Conservation (phyloP, 495 filamentous ascomycete species). For the Neurospora pannonica region DNA sequence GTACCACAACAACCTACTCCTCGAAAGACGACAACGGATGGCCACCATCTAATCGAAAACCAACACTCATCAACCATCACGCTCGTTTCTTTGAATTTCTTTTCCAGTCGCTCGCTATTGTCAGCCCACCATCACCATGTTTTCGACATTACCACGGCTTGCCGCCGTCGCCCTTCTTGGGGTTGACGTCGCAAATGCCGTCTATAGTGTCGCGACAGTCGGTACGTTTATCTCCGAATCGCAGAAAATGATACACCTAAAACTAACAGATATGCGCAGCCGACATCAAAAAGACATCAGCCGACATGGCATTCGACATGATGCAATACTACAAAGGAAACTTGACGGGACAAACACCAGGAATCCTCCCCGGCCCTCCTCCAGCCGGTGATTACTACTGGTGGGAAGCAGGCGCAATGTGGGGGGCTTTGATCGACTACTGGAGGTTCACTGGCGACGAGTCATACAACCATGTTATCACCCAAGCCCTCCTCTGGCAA, state of each 20-base stretch:
- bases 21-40: not conserved
- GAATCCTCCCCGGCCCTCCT: conserved; percentile 51
- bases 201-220: conserved; percentile 16
- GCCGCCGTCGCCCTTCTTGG: conserved; percentile 10
- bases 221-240: conserved; percentile 6
- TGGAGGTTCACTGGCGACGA: conserved; percentile 67
- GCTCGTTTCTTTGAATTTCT: conserved; percentile 10
- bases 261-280: conserved; percentile 7
- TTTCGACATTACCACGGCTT: conserved; percentile 9
- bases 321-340: conserved; percentile 58
- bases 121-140: conserved; percentile 8
- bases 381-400: conserved; percentile 44
- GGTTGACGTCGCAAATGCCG: conserved; percentile 11
- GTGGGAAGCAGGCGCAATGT: conserved; percentile 70
- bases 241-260: not conserved
- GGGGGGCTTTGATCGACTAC: conserved; percentile 67
- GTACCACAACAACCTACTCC: not conserved
- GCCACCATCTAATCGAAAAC: not conserved
- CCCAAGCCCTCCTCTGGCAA: conserved; percentile 58
- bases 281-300: conserved; percentile 21
- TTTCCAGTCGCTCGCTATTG: conserved; percentile 11
- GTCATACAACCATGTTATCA: conserved; percentile 55
- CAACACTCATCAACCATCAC: not conserved
- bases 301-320: conserved; percentile 45
- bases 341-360: conserved; percentile 49